phyloP scores from a whole-genome alignment of 2,329 filamentous ascomycete species.

The Epichloe gansuensis region DNA sequence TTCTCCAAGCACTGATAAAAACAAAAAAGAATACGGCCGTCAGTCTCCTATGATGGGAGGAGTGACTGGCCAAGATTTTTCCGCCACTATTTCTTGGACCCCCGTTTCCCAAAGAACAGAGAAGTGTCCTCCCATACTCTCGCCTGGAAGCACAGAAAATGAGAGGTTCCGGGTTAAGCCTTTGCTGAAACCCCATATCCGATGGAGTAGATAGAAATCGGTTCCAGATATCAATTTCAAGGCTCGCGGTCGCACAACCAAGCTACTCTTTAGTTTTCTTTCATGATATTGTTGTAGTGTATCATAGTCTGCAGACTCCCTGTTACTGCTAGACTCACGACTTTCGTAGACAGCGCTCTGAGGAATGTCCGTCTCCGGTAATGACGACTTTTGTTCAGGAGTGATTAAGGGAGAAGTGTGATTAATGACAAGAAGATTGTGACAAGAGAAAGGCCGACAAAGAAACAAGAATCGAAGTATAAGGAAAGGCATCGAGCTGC shows the following conservation, averaged over 20 bases:
- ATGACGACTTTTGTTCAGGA: conserved; percentile 22
- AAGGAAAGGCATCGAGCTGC: conserved; percentile 42
- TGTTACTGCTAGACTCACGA: conserved; percentile 18
- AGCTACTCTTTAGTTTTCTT: conserved; percentile 7
- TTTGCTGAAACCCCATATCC: not conserved
- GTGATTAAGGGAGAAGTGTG: conserved; percentile 24
- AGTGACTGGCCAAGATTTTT: not conserved
- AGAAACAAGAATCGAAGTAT: conserved; percentile 31
- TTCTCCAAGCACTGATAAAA: not conserved
- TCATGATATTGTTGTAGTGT: conserved; percentile 6
- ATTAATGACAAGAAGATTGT: conserved; percentile 24
- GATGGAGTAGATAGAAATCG: conserved; percentile 3
- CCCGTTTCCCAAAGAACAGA: not conserved
- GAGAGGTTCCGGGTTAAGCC: not conserved
- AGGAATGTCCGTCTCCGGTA: conserved; percentile 16
- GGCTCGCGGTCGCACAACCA: conserved; percentile 1
- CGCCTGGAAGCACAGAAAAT: not conserved
- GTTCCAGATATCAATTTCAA: not conserved
- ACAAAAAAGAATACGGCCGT: conserved; percentile 10
- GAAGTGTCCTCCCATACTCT: not conserved
- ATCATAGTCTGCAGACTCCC: conserved; percentile 17
- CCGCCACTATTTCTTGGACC: not conserved
- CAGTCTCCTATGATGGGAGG: not conserved
- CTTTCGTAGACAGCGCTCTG: conserved; percentile 21
- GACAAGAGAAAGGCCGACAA: conserved; percentile 20